Evolutionary conservation across 2,329 filamentous ascomycete genomes (phyloP).

Genomic region (Colletotrichum sp.): DNA sequence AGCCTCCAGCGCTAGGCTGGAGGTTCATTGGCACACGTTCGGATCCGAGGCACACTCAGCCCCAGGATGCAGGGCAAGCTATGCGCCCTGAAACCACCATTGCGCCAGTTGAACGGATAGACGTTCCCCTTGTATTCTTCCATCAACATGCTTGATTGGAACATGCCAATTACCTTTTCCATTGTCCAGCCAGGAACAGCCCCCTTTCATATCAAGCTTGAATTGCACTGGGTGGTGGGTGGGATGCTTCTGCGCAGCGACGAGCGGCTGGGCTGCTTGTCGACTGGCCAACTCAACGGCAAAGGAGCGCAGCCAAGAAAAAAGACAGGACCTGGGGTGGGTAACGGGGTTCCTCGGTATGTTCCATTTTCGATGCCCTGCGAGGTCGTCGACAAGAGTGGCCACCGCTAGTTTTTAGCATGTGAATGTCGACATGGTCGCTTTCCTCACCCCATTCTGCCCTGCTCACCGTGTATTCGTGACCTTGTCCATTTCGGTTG

Average conservation of each 20-base stretch:
- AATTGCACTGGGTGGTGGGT: not conserved
- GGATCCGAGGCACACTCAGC: constrained; percentile 19
- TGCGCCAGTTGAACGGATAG: constrained; percentile 18
- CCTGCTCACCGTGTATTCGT: not conserved
- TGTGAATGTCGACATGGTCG: constrained; percentile 13
- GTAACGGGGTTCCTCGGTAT: constrained; percentile 11
- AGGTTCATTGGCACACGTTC: constrained; percentile 11
- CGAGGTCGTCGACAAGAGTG: not conserved
- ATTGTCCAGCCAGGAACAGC: not conserved
- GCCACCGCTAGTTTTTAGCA: constrained; percentile 17
- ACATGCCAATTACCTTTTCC: not conserved
- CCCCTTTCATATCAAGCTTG: constrained; percentile 3
- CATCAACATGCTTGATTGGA: not conserved
- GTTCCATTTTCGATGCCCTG: not conserved
- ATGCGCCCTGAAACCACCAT: constrained; percentile 22
- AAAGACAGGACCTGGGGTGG: not conserved
- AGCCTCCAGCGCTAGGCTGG: constrained; percentile 9
- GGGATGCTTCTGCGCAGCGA: not conserved
- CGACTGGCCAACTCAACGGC: not conserved
- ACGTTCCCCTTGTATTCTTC: not conserved
- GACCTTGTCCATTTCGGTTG: constrained; percentile 10
- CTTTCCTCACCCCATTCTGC: not conserved
- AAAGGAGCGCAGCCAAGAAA: constrained; percentile 1
- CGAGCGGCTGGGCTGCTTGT: not conserved
- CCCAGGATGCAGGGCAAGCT: constrained; percentile 9